Conservation (phyloP, 108 stramenopile species). For the Skeletonema marinoi region DNA sequence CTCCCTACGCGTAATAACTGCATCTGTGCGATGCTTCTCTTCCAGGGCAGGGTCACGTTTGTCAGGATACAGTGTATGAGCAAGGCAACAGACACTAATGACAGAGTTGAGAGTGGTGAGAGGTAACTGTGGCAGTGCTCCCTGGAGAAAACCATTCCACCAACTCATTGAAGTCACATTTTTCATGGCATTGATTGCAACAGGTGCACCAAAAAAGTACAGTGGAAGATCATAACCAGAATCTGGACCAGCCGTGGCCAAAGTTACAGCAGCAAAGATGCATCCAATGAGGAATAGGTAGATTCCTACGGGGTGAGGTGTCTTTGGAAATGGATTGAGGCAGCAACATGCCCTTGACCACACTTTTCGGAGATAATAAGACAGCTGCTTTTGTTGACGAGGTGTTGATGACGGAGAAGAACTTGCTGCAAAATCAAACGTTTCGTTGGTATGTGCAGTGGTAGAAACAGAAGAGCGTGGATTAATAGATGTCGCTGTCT, state of each 20-base stretch:
- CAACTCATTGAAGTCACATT: constrained; percentile 58
- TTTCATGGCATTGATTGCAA: constrained; percentile 56
- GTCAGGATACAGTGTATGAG: constrained; percentile 75
- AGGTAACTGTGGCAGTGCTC: constrained; percentile 81
- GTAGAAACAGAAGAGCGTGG: background rate
- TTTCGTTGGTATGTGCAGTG: background rate
- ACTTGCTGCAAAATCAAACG: background rate
- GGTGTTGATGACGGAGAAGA: background rate
- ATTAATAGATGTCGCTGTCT: background rate
- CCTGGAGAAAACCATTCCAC: constrained; percentile 69
- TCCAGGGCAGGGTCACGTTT: constrained; percentile 26
- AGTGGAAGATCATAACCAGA: constrained; percentile 54
- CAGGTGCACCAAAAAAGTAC: constrained; percentile 55
- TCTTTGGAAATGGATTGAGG: constrained; percentile 32
- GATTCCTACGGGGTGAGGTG: constrained; percentile 64
- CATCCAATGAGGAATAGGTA: constrained; percentile 64
- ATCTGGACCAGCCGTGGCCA: constrained; percentile 42
- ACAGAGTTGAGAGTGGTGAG: constrained; percentile 83
- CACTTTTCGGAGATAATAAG: background rate
- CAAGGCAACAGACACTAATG: constrained; percentile 75
- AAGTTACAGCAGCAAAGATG: constrained; percentile 48
- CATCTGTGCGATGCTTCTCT: constrained; percentile 24
- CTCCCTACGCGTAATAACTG: constrained; percentile 62
- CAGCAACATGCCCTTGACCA: constrained; percentile 39
- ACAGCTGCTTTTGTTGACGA: background rate